Evolutionary conservation across 2,329 filamentous ascomycete genomes (phyloP), one percentile per base, ranked within the genome.

Genomic region (Fusarium begoniae): DNA sequence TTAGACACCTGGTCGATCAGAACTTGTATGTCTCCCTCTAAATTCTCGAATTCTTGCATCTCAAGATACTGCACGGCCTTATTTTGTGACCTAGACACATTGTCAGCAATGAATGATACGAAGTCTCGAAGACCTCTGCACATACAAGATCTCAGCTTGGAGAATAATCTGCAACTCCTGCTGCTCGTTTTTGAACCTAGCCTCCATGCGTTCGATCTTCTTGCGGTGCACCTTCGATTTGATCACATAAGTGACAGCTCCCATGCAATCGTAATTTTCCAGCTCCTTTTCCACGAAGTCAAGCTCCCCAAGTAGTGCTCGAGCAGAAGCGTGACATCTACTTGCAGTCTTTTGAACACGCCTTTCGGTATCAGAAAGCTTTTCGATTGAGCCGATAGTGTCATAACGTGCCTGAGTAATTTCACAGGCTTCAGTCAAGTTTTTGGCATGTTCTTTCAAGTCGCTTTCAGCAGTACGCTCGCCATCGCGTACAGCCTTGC

Each of bases 141-240:
- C 57, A 24, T 48, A 66, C 70, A 64, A 37, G 5, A 71, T 15
- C 0, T 66, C 32, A 5, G 30, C 30, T n/a, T 71, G 15, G 4
- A 74, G 17, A 17, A 65, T 35, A 4, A 20, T 55, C 24, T 72
- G 55, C 50, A 74, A 57, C 10, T 66, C 38, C 14, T 63, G 30
- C 18, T 20, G 53, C 18, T 61, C 14, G 14, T 40, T 63, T 9
- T 24, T 24, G 15, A 67, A 24, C 17, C 38, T 40, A 8, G 35
- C 6, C 4, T 62, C 41, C 9, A 74, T 24, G 1, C 48, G 43
- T 14, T 70, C 56, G 14, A 72, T 58, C n/a, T 63, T 70, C 30
- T 44, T 64, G 17, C 45, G 47, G 32, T 63, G 61, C 18, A 37
- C 30, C 13, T n/a, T 45, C 2, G 64, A 47, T 32, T 43, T 61